These are phyloP conservation scores for Stereocaulon alpinum DNA, from an alignment of 495 filamentous ascomycete species.

Conservation along the genomic window DNA sequence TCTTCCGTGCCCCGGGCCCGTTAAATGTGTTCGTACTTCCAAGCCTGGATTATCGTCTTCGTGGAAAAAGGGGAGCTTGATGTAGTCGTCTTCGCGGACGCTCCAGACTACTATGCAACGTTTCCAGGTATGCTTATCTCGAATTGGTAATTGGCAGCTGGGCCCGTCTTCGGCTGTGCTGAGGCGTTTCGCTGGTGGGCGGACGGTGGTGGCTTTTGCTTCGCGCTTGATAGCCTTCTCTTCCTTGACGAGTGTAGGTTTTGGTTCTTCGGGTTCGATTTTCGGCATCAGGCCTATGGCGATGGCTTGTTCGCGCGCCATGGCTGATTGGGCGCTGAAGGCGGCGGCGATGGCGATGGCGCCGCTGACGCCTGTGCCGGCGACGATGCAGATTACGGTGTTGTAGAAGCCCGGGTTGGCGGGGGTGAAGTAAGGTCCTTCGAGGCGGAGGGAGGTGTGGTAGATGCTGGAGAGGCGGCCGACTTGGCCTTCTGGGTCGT, in stretches of 20 bases:
- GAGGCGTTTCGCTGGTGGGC: neutral
- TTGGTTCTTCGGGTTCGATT: neutral
- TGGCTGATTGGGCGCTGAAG: slow-evolving; percentile 13
- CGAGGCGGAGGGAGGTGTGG: slow-evolving; percentile 24
- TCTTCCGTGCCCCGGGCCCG: slow-evolving; percentile 15
- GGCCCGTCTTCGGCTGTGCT: neutral
- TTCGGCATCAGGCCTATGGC: neutral
- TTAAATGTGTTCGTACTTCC: slow-evolving; percentile 20
- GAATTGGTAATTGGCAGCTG: neutral
- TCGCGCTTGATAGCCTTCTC: too few relatives aligned
- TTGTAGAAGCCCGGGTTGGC: slow-evolving; percentile 25
- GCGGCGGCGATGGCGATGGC: slow-evolving; percentile 26
- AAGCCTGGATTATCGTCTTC: slow-evolving; percentile 13
- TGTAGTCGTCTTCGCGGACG: slow-evolving; percentile 21
- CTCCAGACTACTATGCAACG: slow-evolving; percentile 26
- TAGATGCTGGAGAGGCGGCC: neutral
- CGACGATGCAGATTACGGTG: slow-evolving; percentile 27
- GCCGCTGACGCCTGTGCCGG: slow-evolving; percentile 27
- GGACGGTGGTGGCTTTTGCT: neutral
- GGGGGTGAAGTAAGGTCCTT: slow-evolving; percentile 30
- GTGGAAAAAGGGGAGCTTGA: slow-evolving; percentile 18
- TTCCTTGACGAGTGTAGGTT: too few relatives aligned
- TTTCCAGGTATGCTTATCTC: slow-evolving; percentile 14
- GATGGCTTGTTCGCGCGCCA: neutral
- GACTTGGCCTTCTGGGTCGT: neutral